Evolutionary conservation across 108 stramenopile genomes (phyloP).

Genomic region (Nitzschia sp.): DNA sequence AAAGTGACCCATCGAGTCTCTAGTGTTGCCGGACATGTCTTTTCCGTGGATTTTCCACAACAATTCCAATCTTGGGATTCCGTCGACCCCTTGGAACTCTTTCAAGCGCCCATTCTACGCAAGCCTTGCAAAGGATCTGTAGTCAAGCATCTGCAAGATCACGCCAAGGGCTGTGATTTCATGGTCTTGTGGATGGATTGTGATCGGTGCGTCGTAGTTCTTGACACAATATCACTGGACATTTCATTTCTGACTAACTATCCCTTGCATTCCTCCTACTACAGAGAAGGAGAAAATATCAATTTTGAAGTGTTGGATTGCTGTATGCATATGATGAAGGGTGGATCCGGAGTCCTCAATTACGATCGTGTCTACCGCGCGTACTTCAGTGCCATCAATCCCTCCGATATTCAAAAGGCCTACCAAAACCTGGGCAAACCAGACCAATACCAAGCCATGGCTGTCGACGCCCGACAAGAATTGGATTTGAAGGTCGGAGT

Average conservation of each 20-base stretch:
- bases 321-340: constrained; percentile 69
- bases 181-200: constrained; percentile 95
- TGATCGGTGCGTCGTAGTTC: constrained; percentile 74
- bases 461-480: constrained; percentile 95
- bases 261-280: neutral
- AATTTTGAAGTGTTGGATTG: constrained; percentile 93
- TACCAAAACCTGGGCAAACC: constrained; percentile 77
- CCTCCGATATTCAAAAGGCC: constrained; percentile 87
- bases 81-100: constrained; percentile 89
- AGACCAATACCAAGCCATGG: constrained; percentile 80
- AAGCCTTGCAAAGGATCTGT: constrained; percentile 75
- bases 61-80: constrained; percentile 90
- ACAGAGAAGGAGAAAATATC: constrained; percentile 92
- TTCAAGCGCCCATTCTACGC: constrained; percentile 71
- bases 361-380: constrained; percentile 90
- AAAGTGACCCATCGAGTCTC: constrained; percentile 72
- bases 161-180: constrained; percentile 68
- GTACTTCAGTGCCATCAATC: constrained; percentile 93
- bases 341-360: constrained; percentile 32
- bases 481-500: constrained; percentile 95
- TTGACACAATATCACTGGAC: no score
- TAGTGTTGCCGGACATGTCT: constrained; percentile 94
- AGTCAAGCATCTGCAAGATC: constrained; percentile 79
- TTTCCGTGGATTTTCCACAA: constrained; percentile 89
- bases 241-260: constrained; percentile 1